These are phyloP conservation scores for Diaporthe ampelina DNA, from an alignment of 2,329 filamentous ascomycete genomes.

Conservation along the genomic window DNA sequence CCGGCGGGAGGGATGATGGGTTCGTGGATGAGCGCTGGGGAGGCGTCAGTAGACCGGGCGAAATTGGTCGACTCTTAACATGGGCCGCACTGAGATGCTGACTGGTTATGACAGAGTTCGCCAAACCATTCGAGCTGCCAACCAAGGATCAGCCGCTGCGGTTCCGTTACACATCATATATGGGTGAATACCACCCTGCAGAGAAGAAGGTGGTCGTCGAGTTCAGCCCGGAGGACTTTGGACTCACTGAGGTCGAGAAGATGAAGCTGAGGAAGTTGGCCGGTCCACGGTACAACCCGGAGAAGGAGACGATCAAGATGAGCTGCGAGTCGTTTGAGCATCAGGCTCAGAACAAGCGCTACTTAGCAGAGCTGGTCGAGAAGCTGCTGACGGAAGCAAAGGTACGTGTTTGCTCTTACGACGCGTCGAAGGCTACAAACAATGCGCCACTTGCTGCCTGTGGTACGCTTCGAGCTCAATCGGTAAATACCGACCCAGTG, in stretches of 20 bases:
- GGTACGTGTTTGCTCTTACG: slow-evolving; percentile 54
- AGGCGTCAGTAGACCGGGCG: neutral
- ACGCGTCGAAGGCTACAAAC: too few relatives aligned
- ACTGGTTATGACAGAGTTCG: slow-evolving; percentile 75
- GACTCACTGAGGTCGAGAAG: slow-evolving; percentile 76
- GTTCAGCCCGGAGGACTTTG: slow-evolving; percentile 82
- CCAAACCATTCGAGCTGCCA: slow-evolving; percentile 84
- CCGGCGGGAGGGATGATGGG: neutral
- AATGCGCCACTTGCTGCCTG: too few relatives aligned
- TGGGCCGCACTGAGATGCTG: slow-evolving; percentile 33
- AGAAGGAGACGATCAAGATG: slow-evolving; percentile 86
- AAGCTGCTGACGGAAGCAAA: slow-evolving; percentile 81
- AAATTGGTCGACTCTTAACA: neutral
- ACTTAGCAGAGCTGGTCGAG: slow-evolving; percentile 83
- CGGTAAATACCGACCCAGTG: neutral
- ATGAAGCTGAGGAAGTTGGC: slow-evolving; percentile 89
- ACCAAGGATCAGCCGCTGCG: slow-evolving; percentile 79
- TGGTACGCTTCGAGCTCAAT: neutral
- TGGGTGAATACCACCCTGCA: slow-evolving; percentile 93
- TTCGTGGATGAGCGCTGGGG: neutral
- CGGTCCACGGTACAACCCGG: slow-evolving; percentile 89
- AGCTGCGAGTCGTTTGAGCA: slow-evolving; percentile 90
- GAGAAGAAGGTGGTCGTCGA: slow-evolving; percentile 95
- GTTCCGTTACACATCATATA: slow-evolving; percentile 97
- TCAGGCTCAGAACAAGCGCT: slow-evolving; percentile 97